Evolutionary conservation across 371 early-diverging fungal genomes (phyloP), one percentile per base, ranked within the genome.

Genomic region (Scutellospora calospora): DNA sequence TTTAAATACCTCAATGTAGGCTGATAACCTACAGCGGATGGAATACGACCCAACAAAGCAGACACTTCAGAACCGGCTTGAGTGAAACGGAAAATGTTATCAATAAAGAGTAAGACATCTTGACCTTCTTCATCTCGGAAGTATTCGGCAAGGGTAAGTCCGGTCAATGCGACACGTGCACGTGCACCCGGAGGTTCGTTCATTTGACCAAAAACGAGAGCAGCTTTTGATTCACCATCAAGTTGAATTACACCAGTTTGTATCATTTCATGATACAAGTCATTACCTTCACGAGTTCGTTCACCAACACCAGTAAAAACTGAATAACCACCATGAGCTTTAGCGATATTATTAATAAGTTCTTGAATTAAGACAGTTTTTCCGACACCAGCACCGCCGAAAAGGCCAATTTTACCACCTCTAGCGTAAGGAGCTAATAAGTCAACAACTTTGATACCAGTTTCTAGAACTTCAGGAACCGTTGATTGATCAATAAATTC

Each of bases 131-230:
- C 93, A 88, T 98, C 98, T 95, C 98, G 97, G 97, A 98, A 98
- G 91, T 98, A 98, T 90, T 98, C 98, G 85, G 98, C 98, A 83
- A 98, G 93, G 86, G 98, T 98, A 86, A 98, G 89, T 85, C 98
- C 98, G 80, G 98, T 98, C 86, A 98, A 89, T 79, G 98, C 98
- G 78, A 98, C 98, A 95, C 98, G 97, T 83, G 98, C 98, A 95
- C 98, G 97, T 85, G 98, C 98, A 89, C 98, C 98, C 83, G 98
- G 98, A 89, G 98, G 98, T 90, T 98, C 98, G 96, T 98, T 98
- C 98, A 98, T 98, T 91, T 98, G 98, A 83, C 98, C 98, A 91
- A 95, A 98, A 82, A 98, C 98, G 76, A 97, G 93, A 45, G 97
- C 97, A 83, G 96, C 95, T 93, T 98, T 97, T 86, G 97, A 97